Evolutionary conservation across 1,139 yeast genomes (phyloP).

Genomic region (Pichia sp.): DNA sequence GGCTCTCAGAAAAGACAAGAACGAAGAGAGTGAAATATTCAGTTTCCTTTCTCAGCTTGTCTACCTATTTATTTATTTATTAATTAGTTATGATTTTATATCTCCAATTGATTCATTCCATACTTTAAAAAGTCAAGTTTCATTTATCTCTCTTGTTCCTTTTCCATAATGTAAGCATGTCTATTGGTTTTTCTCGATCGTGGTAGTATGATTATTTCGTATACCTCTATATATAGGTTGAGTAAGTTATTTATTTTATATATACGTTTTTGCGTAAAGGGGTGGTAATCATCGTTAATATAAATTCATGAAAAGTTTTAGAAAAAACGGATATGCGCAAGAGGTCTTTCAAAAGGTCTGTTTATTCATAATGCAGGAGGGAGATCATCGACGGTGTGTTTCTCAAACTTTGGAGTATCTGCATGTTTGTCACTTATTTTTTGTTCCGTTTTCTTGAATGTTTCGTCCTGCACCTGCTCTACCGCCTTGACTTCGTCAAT

Average conservation of each 20-base stretch:
- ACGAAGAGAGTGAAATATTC: neutral
- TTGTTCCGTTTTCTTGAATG: slow-evolving; percentile 3
- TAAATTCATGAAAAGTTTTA: neutral
- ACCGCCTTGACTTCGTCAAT: slow-evolving; percentile 74
- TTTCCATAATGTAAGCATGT: too few species aligned
- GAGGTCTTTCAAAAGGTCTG: neutral
- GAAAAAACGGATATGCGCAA: neutral
- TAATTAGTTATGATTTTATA: neutral
- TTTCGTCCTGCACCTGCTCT: slow-evolving; percentile 47
- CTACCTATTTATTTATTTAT: neutral
- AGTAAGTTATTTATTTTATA: neutral
- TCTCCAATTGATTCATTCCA: neutral
- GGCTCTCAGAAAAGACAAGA: neutral
- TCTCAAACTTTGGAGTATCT: slow-evolving; percentile 4
- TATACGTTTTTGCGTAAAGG: neutral
- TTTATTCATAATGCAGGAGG: slow-evolving; percentile 35
- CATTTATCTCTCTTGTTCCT: too few species aligned
- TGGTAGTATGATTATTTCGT: neutral
- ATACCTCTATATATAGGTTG: neutral
- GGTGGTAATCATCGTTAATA: neutral
- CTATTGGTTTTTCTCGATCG: neutral
- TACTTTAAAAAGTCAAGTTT: too few species aligned
- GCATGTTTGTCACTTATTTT: neutral
- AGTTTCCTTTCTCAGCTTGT: neutral
- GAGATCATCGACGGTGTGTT: slow-evolving; percentile 29